phyloP scores from a whole-genome alignment of 1,284 basidiomycete genomes.

The Trichosporon inkin region DNA sequence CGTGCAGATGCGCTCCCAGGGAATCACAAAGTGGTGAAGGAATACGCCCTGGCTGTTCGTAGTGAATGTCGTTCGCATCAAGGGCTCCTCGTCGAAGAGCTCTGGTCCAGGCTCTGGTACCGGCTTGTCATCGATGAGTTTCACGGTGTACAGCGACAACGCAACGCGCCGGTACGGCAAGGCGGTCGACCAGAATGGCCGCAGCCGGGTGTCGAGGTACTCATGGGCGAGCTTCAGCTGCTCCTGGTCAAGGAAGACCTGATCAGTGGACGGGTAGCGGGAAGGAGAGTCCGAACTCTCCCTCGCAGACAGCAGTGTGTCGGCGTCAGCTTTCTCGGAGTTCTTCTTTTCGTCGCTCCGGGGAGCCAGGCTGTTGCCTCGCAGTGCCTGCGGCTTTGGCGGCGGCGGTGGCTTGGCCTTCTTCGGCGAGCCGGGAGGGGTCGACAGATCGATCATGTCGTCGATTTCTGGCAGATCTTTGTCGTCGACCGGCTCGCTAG shows the following conservation, averaged over 20 bases:
- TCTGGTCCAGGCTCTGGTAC: conserved; percentile 29
- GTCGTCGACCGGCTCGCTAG: background rate
- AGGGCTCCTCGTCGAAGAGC: conserved; percentile 48
- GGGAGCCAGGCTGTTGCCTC: background rate
- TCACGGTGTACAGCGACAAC: conserved; percentile 32
- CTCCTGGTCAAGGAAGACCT: conserved; percentile 39
- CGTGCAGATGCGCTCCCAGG: conserved; percentile 64
- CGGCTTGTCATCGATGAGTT: conserved; percentile 8
- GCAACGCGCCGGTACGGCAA: conserved; percentile 38
- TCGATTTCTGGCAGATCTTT: background rate
- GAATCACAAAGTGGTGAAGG: conserved; percentile 58
- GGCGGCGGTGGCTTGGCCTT: background rate
- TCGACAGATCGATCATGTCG: background rate
- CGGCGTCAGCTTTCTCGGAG: background rate
- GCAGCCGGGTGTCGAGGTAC: conserved; percentile 68
- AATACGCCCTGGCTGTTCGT: conserved; percentile 70
- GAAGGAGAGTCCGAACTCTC: background rate
- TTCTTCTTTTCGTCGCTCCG: background rate
- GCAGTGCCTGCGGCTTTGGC: background rate
- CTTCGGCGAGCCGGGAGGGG: background rate
- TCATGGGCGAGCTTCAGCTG: conserved; percentile 58
- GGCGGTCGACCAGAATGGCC: conserved; percentile 59
- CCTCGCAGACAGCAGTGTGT: background rate
- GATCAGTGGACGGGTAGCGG: conserved; percentile 10
- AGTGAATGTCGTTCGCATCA: conserved; percentile 55